Evolutionary conservation across 1,284 basidiomycete species (phyloP).

Genomic region (Termitomyces sp.): DNA sequence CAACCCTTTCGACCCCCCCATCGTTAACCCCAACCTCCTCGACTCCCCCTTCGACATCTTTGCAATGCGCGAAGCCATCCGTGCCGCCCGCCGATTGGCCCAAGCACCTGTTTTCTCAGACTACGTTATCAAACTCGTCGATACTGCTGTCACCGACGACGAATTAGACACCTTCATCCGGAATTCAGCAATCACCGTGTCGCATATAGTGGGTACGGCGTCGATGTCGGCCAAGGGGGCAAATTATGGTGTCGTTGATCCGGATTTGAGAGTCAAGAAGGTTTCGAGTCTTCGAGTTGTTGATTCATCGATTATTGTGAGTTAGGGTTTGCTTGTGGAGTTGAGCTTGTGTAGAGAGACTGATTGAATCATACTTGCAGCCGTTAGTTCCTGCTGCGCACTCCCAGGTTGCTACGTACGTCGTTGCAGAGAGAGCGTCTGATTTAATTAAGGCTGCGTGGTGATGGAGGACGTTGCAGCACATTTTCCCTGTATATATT

Average conservation of each 20-base stretch:
- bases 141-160: conserved; percentile 13
- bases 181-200: conserved; percentile 1
- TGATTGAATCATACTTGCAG: neutral
- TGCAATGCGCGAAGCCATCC: conserved; percentile 11
- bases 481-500: too few species aligned
- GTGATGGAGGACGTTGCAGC: neutral
- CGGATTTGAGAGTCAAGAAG: conserved; percentile 15
- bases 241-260: conserved; percentile 13
- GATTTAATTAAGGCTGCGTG: neutral
- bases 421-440: neutral
- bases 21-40: conserved; percentile 17
- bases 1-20: conserved; percentile 13
- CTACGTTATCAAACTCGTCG: conserved; percentile 11
- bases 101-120: conserved; percentile 12
- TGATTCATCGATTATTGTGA: conserved; percentile 14
- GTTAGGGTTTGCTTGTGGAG: neutral
- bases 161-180: conserved; percentile 17
- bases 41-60: conserved; percentile 14
- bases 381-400: conserved; percentile 1
- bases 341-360: neutral
- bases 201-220: conserved; percentile 14
- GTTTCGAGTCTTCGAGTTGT: conserved; percentile 12
- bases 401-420: neutral
- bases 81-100: conserved; percentile 13
- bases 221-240: conserved; percentile 7